A percentile compares a stretch with the other conserved stretches of the same genome.
phyloP scores from a whole-genome alignment of 768 basidiomycete genomes.

The Russula foetens region DNA sequence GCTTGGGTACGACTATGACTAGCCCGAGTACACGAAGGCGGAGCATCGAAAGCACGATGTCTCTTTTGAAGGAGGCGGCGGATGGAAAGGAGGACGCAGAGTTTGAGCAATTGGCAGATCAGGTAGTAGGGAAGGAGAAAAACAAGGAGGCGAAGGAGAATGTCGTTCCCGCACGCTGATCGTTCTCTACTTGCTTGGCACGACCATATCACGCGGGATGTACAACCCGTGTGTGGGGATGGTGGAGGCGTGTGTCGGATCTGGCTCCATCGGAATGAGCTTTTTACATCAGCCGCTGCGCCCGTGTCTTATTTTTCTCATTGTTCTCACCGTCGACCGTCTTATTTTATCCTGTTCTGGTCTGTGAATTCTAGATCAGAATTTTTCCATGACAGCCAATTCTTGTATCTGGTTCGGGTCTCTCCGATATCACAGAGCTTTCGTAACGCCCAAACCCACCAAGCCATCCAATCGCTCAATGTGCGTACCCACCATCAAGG shows the following conservation, averaged over 20 bases:
- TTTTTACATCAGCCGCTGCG: neutral
- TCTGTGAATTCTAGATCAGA: neutral
- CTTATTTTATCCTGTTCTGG: conserved; percentile 3
- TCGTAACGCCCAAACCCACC: neutral
- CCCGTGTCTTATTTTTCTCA: neutral
- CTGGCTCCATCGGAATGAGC: neutral
- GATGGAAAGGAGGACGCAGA: conserved; percentile 55
- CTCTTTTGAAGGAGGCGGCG: conserved; percentile 87
- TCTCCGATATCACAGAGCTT: neutral
- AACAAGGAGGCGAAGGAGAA: conserved; percentile 15
- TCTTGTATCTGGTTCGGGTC: neutral
- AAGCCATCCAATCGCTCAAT: neutral
- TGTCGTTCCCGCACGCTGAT: conserved; percentile 16
- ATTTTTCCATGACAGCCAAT: neutral
- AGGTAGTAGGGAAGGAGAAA: conserved; percentile 17
- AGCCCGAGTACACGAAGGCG: conserved; percentile 88
- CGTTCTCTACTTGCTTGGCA: neutral
- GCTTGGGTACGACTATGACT: conserved; percentile 91
- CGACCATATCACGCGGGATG: neutral
- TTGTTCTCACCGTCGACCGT: neutral
- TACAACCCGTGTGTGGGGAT: neutral
- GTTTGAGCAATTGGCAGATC: conserved; percentile 23
- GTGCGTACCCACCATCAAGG: neutral
- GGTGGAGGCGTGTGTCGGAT: neutral
- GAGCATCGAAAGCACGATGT: conserved; percentile 92